These are phyloP conservation scores for Cryptosporidium sp. DNA, from an alignment of 169 alveolate genomes.

Conservation along the genomic window DNA sequence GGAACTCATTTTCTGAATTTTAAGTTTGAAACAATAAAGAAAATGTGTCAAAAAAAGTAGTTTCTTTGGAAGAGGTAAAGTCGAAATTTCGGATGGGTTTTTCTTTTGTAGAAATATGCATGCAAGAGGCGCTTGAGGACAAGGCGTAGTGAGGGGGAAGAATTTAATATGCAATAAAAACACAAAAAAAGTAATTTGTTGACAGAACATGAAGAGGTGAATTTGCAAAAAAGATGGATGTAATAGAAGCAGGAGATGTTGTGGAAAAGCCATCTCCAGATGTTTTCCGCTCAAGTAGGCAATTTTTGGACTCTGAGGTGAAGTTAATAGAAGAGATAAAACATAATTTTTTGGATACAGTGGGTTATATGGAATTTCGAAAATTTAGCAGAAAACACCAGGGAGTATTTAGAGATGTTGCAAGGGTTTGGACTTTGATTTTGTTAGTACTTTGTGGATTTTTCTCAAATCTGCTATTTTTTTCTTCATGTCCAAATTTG, in stretches of 20 bases:
- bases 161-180: conserved; percentile 6
- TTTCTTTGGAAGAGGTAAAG: neutral
- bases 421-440: conserved; percentile 66
- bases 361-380: conserved; percentile 66
- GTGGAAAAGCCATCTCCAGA: conserved; percentile 72
- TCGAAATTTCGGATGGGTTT: no score
- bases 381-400: conserved; percentile 73
- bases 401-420: conserved; percentile 71
- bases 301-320: conserved; percentile 41
- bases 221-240: conserved; percentile 30
- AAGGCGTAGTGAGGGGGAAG: conserved; percentile 56
- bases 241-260: conserved; percentile 76
- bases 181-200: conserved; percentile 6
- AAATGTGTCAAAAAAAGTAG: no score
- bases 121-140: conserved; percentile 27
- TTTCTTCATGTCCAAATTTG: conserved; percentile 72
- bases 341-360: conserved; percentile 60
- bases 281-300: conserved; percentile 45
- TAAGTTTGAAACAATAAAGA: neutral
- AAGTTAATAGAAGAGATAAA: conserved; percentile 49
- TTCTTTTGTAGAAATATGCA: neutral
- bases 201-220: conserved; percentile 21
- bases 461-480: conserved; percentile 56
- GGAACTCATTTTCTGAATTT: neutral
- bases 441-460: conserved; percentile 42